Conservation (phyloP, 2,329 filamentous ascomycete species). For the Emmonsiellopsis sp. region DNA sequence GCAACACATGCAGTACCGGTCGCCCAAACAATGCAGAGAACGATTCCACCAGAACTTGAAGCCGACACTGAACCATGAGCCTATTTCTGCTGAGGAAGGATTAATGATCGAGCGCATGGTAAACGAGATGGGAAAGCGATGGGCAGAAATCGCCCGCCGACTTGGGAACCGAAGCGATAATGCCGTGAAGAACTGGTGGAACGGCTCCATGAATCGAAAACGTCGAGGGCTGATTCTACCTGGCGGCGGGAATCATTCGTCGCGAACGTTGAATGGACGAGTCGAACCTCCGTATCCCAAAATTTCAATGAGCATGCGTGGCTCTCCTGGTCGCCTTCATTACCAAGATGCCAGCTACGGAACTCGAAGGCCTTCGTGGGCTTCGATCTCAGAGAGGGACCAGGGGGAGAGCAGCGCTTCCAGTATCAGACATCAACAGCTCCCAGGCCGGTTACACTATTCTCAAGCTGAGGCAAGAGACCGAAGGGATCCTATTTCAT, state of each 20-base stretch:
- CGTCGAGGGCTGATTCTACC: conserved; percentile 40
- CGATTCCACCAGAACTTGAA: conserved; percentile 91
- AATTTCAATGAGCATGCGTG: conserved; percentile 15
- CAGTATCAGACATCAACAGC: conserved; percentile 1
- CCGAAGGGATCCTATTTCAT: conserved; percentile 17
- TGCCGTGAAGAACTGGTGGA: conserved; percentile 97
- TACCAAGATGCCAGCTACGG: conserved; percentile 11
- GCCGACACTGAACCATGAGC: conserved; percentile 60
- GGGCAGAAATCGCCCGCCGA: conserved; percentile 82
- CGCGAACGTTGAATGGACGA: conserved; percentile 27
- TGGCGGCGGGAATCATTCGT: conserved; percentile 21
- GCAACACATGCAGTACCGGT: conserved; percentile 62
- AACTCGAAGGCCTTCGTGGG: conserved; percentile 8
- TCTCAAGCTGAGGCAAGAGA: conserved; percentile 12
- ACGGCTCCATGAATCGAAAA: conserved; percentile 79
- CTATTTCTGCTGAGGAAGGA: conserved; percentile 63
- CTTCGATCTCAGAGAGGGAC: conserved; percentile 1
- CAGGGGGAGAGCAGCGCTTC: not conserved
- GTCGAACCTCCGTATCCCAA: conserved; percentile 30
- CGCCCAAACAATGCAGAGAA: conserved; percentile 91
- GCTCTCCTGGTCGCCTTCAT: conserved; percentile 11
- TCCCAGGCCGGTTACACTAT: conserved; percentile 6
- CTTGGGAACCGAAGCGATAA: conserved; percentile 85
- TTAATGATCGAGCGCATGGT: conserved; percentile 69
- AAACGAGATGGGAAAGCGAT: conserved; percentile 68